Percentiles rank a stretch among this genome's conserved stretches.
Conservation (phyloP, 2,329 filamentous ascomycete genomes). For the Graphilbum ipis-grandicollis region DNA sequence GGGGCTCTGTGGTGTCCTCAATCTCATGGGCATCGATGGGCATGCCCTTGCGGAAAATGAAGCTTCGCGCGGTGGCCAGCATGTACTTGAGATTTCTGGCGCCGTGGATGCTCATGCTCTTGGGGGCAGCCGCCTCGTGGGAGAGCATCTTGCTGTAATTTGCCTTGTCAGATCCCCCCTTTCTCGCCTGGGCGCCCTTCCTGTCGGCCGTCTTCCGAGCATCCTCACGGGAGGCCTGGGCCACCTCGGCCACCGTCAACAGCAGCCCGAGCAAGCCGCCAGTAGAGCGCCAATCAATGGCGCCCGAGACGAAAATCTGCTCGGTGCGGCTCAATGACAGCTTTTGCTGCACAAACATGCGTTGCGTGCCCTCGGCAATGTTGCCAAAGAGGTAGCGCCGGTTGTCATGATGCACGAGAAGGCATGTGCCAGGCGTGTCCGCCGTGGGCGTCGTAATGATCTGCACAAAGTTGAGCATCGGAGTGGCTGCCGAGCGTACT, state of each 20-base stretch:
- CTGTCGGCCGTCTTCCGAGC: neutral
- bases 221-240: constrained; percentile 26
- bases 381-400: constrained; percentile 77
- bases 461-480: constrained; percentile 60
- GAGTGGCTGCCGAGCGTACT: neutral
- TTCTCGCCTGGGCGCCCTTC: neutral
- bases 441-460: constrained; percentile 68
- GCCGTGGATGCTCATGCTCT: constrained; percentile 52
- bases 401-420: constrained; percentile 65
- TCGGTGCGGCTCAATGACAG: constrained; percentile 46
- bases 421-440: constrained; percentile 66
- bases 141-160: too few relatives aligned
- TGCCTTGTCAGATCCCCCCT: too few relatives aligned
- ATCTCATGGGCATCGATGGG: constrained; percentile 58
- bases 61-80: constrained; percentile 66
- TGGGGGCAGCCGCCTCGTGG: neutral
- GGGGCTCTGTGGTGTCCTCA: constrained; percentile 22
- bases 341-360: constrained; percentile 53
- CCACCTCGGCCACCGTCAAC: constrained; percentile 61
- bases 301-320: constrained; percentile 71
- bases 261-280: constrained; percentile 78
- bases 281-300: constrained; percentile 53
- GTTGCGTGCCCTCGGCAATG: constrained; percentile 69
- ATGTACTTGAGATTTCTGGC: constrained; percentile 64
- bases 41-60: constrained; percentile 73